Percentiles rank a stretch among this genome's conserved stretches.
Conservation (phyloP, 352 stramenopile species). For the Peronospora farinosa region DNA sequence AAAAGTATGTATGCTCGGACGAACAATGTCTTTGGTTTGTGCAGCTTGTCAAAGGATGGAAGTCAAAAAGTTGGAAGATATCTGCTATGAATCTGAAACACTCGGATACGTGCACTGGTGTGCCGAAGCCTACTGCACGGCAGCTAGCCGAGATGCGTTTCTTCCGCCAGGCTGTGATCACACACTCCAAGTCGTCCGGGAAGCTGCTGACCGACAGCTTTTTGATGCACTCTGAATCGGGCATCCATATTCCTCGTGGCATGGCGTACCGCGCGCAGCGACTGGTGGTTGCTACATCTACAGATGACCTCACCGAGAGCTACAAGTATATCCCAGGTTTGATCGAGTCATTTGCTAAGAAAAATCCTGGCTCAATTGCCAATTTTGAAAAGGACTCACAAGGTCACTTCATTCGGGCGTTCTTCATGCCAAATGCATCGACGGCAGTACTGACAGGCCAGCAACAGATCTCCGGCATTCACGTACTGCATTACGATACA, state of each 20-base stretch:
- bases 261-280: constrained; percentile 67
- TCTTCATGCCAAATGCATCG: constrained; percentile 61
- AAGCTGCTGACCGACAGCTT: constrained; percentile 79
- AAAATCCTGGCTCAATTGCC: constrained; percentile 60
- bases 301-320: constrained; percentile 68
- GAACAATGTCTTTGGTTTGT: constrained; percentile 72
- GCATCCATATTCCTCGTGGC: constrained; percentile 59
- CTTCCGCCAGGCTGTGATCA: constrained; percentile 67
- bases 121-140: constrained; percentile 59
- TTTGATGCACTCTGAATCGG: constrained; percentile 52
- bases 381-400: constrained; percentile 56
- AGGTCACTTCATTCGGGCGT: constrained; percentile 63
- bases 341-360: constrained; percentile 59
- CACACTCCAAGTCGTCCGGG: constrained; percentile 69
- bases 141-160: constrained; percentile 77
- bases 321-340: constrained; percentile 81
- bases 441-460: constrained; percentile 39
- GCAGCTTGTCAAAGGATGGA: constrained; percentile 70
- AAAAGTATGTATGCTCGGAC: constrained; percentile 82
- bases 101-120: constrained; percentile 54
- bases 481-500: constrained; percentile 62
- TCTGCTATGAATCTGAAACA: constrained; percentile 84
- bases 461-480: constrained; percentile 65
- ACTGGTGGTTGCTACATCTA: constrained; percentile 60
- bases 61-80: constrained; percentile 87